Evolutionary conservation across 2,329 filamentous ascomycete species (phyloP).

Genomic region (Pestalotiopsis sp.): DNA sequence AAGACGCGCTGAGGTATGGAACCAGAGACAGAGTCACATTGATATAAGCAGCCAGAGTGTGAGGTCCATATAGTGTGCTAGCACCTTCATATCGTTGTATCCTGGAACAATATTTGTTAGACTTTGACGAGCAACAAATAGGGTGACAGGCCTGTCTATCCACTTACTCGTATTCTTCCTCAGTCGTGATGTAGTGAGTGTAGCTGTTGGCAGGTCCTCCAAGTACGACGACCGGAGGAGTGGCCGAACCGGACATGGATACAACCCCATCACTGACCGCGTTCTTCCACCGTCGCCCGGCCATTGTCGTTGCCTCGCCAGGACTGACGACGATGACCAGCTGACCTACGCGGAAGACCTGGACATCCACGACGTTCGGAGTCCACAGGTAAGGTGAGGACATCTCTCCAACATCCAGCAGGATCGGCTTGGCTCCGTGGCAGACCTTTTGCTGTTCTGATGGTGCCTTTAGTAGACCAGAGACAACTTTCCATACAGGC

Average conservation of each 20-base stretch:
- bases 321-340: constrained; percentile 82
- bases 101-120: constrained; percentile 18
- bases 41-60: constrained; percentile 85
- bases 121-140: not conserved
- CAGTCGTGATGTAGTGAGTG: constrained; percentile 78
- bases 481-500: constrained; percentile 79
- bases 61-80: constrained; percentile 82
- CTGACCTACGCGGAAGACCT: constrained; percentile 82
- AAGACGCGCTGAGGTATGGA: constrained; percentile 60
- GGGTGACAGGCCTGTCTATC: not conserved
- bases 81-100: constrained; percentile 91
- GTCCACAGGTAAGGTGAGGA: constrained; percentile 80
- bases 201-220: constrained; percentile 92
- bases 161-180: constrained; percentile 70
- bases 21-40: constrained; percentile 75
- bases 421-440: constrained; percentile 79
- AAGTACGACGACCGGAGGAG: constrained; percentile 72
- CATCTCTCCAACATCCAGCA: constrained; percentile 88
- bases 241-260: constrained; percentile 41
- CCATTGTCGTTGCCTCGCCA: constrained; percentile 91
- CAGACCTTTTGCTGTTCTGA: constrained; percentile 71
- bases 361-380: constrained; percentile 89
- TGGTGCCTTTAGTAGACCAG: constrained; percentile 71
- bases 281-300: constrained; percentile 82
- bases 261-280: constrained; percentile 62